Percentiles rank a stretch among this genome's conserved stretches.
Evolutionary conservation across 495 filamentous ascomycete genomes (phyloP).

Genomic region (Penicillium atrosanguineum): DNA sequence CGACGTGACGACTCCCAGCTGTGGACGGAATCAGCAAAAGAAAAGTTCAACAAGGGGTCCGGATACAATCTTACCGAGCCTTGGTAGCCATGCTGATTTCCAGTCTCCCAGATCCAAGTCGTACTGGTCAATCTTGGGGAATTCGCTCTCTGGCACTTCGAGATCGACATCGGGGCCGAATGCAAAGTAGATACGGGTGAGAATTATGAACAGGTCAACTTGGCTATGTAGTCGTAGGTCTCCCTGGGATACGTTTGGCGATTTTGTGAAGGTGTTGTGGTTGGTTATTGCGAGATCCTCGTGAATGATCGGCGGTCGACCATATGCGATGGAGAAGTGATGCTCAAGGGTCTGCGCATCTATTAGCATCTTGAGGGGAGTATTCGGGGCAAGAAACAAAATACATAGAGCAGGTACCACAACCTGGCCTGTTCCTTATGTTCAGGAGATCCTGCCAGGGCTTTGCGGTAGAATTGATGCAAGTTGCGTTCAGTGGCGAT

Average conservation of each 20-base stretch:
- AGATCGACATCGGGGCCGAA: slow-evolving; percentile 59
- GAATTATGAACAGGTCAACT: slow-evolving; percentile 57
- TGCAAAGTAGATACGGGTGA: slow-evolving; percentile 54
- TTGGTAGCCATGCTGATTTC: slow-evolving; percentile 48
- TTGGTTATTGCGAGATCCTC: slow-evolving; percentile 52
- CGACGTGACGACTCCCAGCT: slow-evolving; percentile 51
- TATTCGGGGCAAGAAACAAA: slow-evolving; percentile 4
- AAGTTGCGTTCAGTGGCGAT: slow-evolving; percentile 53
- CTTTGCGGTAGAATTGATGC: slow-evolving; percentile 50
- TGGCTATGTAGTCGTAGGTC: slow-evolving; percentile 56
- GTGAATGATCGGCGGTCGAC: slow-evolving; percentile 53
- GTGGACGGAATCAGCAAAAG: slow-evolving; percentile 15
- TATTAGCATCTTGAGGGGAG: slow-evolving; percentile 12
- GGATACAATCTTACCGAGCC: slow-evolving; percentile 37
- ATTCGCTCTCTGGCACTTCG: slow-evolving; percentile 47
- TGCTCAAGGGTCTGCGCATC: slow-evolving; percentile 47
- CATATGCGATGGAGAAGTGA: slow-evolving; percentile 55
- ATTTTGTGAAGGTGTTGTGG: slow-evolving; percentile 48
- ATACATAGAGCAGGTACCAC: slow-evolving; percentile 55
- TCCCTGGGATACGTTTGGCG: slow-evolving; percentile 42
- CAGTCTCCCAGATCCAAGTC: slow-evolving; percentile 45
- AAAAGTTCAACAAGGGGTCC: background rate
- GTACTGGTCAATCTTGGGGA: slow-evolving; percentile 42
- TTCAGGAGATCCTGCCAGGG: slow-evolving; percentile 43
- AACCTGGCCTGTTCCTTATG: slow-evolving; percentile 46